These are phyloP conservation scores for Aspergillus heteromorphus DNA, from an alignment of 495 filamentous ascomycete genomes.

Conservation along the genomic window DNA sequence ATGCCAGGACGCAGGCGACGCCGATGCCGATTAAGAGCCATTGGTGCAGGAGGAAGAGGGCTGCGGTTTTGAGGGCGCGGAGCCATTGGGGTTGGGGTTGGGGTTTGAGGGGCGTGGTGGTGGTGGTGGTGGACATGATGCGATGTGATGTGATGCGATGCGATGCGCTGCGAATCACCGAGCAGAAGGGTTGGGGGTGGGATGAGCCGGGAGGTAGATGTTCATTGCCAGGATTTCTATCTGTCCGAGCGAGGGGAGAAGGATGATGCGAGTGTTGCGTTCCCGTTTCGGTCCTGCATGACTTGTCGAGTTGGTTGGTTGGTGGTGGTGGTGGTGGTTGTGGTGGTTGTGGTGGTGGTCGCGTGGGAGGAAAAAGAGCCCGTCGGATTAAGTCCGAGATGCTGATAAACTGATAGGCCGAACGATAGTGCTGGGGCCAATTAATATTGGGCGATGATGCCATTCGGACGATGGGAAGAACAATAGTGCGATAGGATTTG, in stretches of 20 bases:
- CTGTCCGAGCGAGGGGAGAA: too few relatives aligned
- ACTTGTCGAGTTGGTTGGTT: not conserved
- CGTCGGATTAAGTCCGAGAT: conserved; percentile 4
- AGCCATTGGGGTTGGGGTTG: not conserved
- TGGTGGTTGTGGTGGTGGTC: not conserved
- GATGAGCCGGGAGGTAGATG: too few relatives aligned
- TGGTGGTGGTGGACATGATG: not conserved
- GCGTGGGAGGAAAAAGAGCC: not conserved
- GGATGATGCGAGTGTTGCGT: too few relatives aligned
- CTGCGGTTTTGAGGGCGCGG: conserved; percentile 13
- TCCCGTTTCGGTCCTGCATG: too few relatives aligned
- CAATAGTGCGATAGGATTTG: not conserved
- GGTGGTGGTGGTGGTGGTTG: not conserved
- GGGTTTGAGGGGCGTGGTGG: too few relatives aligned
- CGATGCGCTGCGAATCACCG: too few relatives aligned
- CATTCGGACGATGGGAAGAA: not conserved
- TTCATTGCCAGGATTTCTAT: too few relatives aligned
- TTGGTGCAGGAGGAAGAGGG: conserved; percentile 43
- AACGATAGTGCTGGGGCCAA: not conserved
- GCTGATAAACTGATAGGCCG: conserved; percentile 1
- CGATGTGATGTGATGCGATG: too few relatives aligned
- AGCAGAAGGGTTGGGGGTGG: too few relatives aligned
- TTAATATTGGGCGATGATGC: not conserved
- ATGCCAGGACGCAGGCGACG: conserved; percentile 44
- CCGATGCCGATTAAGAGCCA: conserved; percentile 55